Evolutionary conservation across 78 protist genomes (phyloP).

Genomic region (Speleostelium caveatum): DNA sequence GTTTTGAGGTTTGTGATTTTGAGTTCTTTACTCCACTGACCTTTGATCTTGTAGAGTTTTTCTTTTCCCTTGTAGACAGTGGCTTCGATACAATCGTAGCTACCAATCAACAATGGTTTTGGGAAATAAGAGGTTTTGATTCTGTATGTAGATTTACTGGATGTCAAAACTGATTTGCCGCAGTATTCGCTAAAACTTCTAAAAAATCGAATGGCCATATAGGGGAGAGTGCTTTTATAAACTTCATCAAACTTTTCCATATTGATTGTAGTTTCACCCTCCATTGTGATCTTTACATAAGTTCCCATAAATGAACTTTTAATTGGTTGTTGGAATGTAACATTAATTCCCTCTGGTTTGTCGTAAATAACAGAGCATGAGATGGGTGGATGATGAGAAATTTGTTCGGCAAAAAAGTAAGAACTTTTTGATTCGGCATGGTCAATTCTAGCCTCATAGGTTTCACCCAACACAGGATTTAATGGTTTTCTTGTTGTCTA

Average conservation of each 20-base stretch:
- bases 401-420: slow-evolving; percentile 51
- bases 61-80: slow-evolving; percentile 57
- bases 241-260: slow-evolving; percentile 35
- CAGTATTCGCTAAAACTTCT: slow-evolving; percentile 42
- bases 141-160: not conserved
- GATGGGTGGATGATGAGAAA: slow-evolving; percentile 71
- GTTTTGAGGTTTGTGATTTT: slow-evolving; percentile 37
- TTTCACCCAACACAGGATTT: slow-evolving; percentile 65
- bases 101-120: slow-evolving; percentile 58
- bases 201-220: slow-evolving; percentile 49
- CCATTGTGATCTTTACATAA: slow-evolving; percentile 27
- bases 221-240: not conserved
- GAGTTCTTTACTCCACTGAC: slow-evolving; percentile 51
- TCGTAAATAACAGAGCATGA: slow-evolving; percentile 2
- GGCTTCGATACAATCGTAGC: slow-evolving; percentile 25
- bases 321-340: slow-evolving; percentile 14
- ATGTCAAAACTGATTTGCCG: slow-evolving; percentile 14
- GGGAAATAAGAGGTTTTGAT: slow-evolving; percentile 15
- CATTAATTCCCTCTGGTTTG: not conserved
- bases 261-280: slow-evolving; percentile 9
- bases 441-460: slow-evolving; percentile 16
- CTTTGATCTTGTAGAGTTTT: slow-evolving; percentile 39
- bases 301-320: slow-evolving; percentile 50
- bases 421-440: not conserved
- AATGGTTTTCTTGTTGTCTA: slow-evolving; percentile 65